Conservation (phyloP, 192 early-diverging fungal species). For the Coemansia pectinata region DNA sequence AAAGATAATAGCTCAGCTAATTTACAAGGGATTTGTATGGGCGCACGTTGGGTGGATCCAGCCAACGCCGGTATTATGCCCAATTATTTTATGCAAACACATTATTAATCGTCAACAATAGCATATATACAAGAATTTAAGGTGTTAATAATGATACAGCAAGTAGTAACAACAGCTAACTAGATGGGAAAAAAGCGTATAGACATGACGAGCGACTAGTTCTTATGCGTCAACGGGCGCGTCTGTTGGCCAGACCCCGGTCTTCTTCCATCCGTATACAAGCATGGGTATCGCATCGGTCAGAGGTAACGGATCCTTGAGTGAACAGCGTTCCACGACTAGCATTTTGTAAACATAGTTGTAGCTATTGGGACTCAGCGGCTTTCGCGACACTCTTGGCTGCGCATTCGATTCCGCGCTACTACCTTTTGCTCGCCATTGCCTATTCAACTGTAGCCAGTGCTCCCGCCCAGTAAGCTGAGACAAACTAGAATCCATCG, state of each 20-base stretch:
- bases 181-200: background rate
- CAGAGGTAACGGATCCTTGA: constrained; percentile 36
- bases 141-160: background rate
- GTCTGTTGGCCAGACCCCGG: constrained; percentile 41
- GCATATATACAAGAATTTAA: background rate
- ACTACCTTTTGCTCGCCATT: constrained; percentile 18
- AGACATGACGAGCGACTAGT: background rate
- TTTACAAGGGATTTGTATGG: background rate
- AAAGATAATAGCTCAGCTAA: background rate
- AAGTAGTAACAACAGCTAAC: background rate
- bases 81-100: background rate
- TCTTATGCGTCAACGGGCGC: background rate
- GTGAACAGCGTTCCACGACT: constrained; percentile 22
- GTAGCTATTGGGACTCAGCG: constrained; percentile 24
- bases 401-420: background rate
- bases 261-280: constrained; percentile 39
- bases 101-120: background rate
- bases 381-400: background rate
- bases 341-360: constrained; percentile 28
- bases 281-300: constrained; percentile 35
- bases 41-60: background rate
- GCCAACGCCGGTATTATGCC: background rate
- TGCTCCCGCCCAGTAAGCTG: constrained; percentile 14
- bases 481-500: constrained; percentile 7
- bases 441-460: constrained; percentile 38